Evolutionary conservation across 2,329 filamentous ascomycete species (phyloP).

Genomic region (Ophiostoma fasciatum): DNA sequence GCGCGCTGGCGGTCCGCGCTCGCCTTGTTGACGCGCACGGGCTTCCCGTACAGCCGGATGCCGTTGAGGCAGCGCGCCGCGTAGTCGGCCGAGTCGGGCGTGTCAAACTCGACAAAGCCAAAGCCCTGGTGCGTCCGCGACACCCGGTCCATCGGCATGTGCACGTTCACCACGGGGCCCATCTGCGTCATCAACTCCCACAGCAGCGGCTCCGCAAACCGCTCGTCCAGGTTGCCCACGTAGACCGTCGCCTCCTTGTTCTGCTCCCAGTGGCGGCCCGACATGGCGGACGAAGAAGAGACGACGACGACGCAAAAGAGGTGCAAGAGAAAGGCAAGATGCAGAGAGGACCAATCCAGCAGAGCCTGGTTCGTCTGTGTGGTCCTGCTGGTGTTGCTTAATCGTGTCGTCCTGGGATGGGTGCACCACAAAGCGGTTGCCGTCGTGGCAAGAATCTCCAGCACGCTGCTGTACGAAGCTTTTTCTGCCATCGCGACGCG

Average conservation of each 20-base stretch:
- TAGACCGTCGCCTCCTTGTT: constrained; percentile 98
- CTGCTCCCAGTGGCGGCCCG: constrained; percentile 54
- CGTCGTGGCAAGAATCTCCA: too few species aligned
- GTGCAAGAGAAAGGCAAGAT: too few species aligned
- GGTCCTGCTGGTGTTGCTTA: too few species aligned
- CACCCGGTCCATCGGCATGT: constrained; percentile 95
- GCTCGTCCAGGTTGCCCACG: constrained; percentile 96
- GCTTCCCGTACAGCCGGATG: constrained; percentile 82
- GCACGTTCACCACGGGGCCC: constrained; percentile 93
- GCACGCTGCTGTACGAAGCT: too few species aligned
- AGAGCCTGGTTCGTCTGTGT: too few species aligned
- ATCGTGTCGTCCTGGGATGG: too few species aligned
- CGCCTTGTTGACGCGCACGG: constrained; percentile 89
- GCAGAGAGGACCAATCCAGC: too few species aligned
- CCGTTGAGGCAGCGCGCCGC: constrained; percentile 94
- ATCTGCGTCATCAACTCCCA: constrained; percentile 99
- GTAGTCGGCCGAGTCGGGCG: constrained; percentile 91
- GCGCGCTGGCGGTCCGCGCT: constrained; percentile 86
- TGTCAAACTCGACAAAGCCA: constrained; percentile 97
- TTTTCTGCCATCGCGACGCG: too few species aligned
- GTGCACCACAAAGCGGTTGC: too few species aligned
- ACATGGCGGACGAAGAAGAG: constrained; percentile 13
- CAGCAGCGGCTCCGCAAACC: constrained; percentile 75
- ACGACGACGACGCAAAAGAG: too few species aligned
- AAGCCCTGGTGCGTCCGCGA: constrained; percentile 95